Evolutionary conservation across 441 rosid genomes (phyloP).

Genomic region (Metrosideros polymorpha): DNA sequence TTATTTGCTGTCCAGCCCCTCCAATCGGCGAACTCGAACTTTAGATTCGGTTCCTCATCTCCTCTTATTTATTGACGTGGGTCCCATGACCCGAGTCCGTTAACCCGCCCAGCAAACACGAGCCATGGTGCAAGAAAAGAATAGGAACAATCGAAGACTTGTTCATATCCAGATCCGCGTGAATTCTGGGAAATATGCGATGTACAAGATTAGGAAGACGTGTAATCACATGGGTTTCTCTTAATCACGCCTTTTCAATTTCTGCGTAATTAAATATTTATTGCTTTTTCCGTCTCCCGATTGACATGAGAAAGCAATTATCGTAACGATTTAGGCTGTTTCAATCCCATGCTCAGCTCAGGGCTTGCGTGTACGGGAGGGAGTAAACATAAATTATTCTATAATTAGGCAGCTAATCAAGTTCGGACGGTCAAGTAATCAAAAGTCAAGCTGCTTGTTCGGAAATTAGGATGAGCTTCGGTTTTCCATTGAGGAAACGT

Average conservation of each 20-base stretch:
- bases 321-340: background rate
- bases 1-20: background rate
- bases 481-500: background rate
- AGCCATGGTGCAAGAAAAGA: too few relatives aligned
- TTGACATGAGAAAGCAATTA: background rate
- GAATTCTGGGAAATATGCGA: accelerated
- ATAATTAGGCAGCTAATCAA: background rate
- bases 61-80: background rate
- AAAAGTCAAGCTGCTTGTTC: too few relatives aligned
- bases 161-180: background rate
- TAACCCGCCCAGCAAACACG: too few relatives aligned
- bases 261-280: background rate
- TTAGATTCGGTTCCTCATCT: background rate
- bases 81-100: background rate
- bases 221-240: background rate
- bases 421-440: too few relatives aligned
- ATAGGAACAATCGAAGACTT: background rate
- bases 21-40: background rate
- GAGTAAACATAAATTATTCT: background rate
- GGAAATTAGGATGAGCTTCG: background rate
- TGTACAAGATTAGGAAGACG: background rate
- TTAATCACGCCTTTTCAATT: background rate
- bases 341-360: background rate
- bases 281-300: background rate
- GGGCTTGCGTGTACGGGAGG: background rate